Conservation (phyloP, 2,329 filamentous ascomycete species). For the Penicillium sp. region DNA sequence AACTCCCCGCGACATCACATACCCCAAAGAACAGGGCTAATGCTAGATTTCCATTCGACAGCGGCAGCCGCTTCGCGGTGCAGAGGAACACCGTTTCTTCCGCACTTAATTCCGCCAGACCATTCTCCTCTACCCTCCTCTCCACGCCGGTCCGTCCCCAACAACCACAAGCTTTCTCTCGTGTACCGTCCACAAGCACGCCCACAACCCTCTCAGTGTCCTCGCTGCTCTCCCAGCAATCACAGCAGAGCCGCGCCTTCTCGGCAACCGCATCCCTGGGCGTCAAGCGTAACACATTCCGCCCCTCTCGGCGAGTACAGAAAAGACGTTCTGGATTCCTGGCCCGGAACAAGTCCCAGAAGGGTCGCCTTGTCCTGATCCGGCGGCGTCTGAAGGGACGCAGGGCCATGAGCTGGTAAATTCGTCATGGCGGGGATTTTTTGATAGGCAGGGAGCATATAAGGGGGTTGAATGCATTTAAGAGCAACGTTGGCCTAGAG, state of each 20-base stretch:
- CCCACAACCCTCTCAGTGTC: conserved; percentile 19
- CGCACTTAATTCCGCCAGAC: conserved; percentile 40
- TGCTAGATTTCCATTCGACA: conserved; percentile 11
- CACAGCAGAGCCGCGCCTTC: conserved; percentile 42
- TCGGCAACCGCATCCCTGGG: conserved; percentile 49
- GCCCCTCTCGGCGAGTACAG: conserved; percentile 62
- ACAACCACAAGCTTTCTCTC: conserved; percentile 31
- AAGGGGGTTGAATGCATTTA: conserved; percentile 3
- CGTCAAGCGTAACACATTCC: conserved; percentile 59
- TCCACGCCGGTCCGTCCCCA: conserved; percentile 28
- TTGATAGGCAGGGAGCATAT: conserved; percentile 2
- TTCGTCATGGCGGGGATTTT: not conserved
- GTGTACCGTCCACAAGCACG: conserved; percentile 19
- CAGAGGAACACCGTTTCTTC: conserved; percentile 31
- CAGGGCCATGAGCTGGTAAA: conserved; percentile 57
- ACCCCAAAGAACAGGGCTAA: conserved; percentile 13
- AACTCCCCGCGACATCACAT: conserved; percentile 7
- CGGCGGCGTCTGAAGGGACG: conserved; percentile 60
- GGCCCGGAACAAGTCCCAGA: conserved; percentile 55
- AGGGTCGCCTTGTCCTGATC: conserved; percentile 58
- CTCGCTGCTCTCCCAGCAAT: conserved; percentile 34
- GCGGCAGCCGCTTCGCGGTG: conserved; percentile 18
- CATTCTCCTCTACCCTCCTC: conserved; percentile 46
- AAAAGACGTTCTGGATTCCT: conserved; percentile 67
- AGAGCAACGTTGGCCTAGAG: not conserved